These are phyloP conservation scores for Taxawa tesnikishii DNA, from an alignment of 2,329 filamentous ascomycete genomes.

Conservation along the genomic window DNA sequence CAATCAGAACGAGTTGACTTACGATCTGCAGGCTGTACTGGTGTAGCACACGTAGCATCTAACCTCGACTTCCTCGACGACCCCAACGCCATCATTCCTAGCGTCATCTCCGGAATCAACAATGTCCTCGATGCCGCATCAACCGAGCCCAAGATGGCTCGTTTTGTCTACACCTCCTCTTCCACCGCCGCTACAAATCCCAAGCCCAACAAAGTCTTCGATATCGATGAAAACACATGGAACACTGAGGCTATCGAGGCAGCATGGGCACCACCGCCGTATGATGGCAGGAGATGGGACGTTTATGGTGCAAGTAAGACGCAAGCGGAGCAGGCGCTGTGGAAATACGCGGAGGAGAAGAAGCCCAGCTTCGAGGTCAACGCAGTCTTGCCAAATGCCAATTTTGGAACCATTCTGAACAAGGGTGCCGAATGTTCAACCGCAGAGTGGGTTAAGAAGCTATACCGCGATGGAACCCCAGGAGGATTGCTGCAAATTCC, in stretches of 20 bases:
- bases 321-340: conserved; percentile 32
- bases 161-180: conserved; percentile 32
- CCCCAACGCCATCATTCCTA: conserved; percentile 30
- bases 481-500: conserved; percentile 5
- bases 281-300: conserved; percentile 11
- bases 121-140: conserved; percentile 29
- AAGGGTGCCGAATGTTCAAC: conserved; percentile 6
- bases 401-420: conserved; percentile 8
- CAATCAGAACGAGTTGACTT: not conserved
- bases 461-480: conserved; percentile 4
- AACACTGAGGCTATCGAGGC: conserved; percentile 23
- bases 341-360: conserved; percentile 32
- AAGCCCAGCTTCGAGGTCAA: conserved; percentile 34
- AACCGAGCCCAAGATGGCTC: conserved; percentile 27
- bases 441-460: conserved; percentile 5
- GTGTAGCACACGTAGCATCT: conserved; percentile 34
- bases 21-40: conserved; percentile 21
- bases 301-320: conserved; percentile 37
- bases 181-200: conserved; percentile 23
- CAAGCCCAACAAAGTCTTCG: conserved; percentile 20
- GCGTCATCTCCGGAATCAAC: conserved; percentile 22
- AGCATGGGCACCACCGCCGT: conserved; percentile 21
- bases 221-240: conserved; percentile 22
- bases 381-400: conserved; percentile 16
- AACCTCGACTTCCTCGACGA: conserved; percentile 26